Evolutionary conservation across 805 yeast species (phyloP).

Genomic region (Metschnikowia orientalis): DNA sequence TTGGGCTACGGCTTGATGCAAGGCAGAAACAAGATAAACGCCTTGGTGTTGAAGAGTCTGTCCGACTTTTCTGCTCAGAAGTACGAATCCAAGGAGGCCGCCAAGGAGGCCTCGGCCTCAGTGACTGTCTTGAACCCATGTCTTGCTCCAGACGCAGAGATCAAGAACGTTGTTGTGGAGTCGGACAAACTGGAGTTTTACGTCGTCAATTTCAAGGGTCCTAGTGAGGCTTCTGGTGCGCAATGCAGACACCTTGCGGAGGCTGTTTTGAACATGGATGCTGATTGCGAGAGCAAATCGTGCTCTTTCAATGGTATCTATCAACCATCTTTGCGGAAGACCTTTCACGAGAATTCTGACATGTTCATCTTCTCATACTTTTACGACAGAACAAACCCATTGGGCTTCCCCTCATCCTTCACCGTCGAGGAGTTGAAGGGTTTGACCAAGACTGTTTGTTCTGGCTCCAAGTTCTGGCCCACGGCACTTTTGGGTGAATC

Average conservation of each 20-base stretch:
- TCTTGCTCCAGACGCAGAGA: conserved; percentile 69
- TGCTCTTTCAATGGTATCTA: conserved; percentile 97
- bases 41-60: conserved; percentile 53
- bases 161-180: conserved; percentile 60
- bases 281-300: conserved; percentile 67
- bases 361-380: conserved; percentile 90
- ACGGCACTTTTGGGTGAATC: conserved; percentile 64
- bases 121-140: conserved; percentile 72
- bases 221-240: conserved; percentile 58
- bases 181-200: conserved; percentile 42
- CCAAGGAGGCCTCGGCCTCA: conserved; percentile 36
- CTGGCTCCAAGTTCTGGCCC: conserved; percentile 76
- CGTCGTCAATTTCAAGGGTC: conserved; percentile 62
- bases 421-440: conserved; percentile 79
- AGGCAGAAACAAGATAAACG: conserved; percentile 81
- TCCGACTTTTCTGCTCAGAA: conserved; percentile 27
- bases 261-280: conserved; percentile 74
- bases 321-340: conserved; percentile 82
- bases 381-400: conserved; percentile 89
- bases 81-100: conserved; percentile 26
- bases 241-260: conserved; percentile 89
- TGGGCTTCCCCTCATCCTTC: conserved; percentile 92
- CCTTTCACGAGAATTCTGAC: conserved; percentile 71
- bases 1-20: conserved; percentile 94
- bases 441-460: conserved; percentile 78